Evolutionary conservation across 495 filamentous ascomycete species (phyloP).

Genomic region (Venustampulla echinocandica): DNA sequence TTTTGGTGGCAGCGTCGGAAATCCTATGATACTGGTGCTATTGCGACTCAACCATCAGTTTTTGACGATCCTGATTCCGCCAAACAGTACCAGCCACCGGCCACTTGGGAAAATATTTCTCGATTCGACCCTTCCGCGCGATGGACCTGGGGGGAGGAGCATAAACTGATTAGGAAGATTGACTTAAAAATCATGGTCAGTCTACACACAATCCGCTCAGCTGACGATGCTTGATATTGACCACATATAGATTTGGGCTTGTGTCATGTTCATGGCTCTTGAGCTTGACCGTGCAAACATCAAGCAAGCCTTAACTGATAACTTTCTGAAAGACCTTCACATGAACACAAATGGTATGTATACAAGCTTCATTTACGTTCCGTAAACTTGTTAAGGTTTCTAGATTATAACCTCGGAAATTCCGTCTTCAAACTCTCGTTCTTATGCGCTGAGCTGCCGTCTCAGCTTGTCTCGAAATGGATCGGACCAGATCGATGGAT

Average conservation of each 20-base stretch:
- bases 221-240: conserved; percentile 35
- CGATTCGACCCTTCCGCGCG: conserved; percentile 66
- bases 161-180: conserved; percentile 56
- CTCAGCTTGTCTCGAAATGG: conserved; percentile 64
- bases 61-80: conserved; percentile 30
- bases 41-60: conserved; percentile 48
- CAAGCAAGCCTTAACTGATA: conserved; percentile 48
- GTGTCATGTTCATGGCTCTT: conserved; percentile 75
- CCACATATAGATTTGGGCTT: conserved; percentile 35
- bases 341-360: conserved; percentile 54
- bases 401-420: conserved; percentile 66
- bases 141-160: conserved; percentile 65
- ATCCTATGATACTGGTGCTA: conserved; percentile 39
- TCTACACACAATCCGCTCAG: conserved; percentile 4
- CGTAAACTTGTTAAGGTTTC: neutral
- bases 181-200: conserved; percentile 18
- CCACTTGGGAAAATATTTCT: conserved; percentile 56
- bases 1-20: conserved; percentile 38
- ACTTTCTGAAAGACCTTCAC: conserved; percentile 49
- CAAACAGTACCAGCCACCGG: conserved; percentile 40
- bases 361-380: neutral
- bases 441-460: conserved; percentile 63
- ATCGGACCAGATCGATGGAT: conserved; percentile 82
- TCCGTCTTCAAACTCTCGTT: conserved; percentile 66
- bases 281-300: conserved; percentile 76